Base-by-base conservation (phyloP, 352 stramenopile genomes). In the Pythium brachiatum region DNA sequence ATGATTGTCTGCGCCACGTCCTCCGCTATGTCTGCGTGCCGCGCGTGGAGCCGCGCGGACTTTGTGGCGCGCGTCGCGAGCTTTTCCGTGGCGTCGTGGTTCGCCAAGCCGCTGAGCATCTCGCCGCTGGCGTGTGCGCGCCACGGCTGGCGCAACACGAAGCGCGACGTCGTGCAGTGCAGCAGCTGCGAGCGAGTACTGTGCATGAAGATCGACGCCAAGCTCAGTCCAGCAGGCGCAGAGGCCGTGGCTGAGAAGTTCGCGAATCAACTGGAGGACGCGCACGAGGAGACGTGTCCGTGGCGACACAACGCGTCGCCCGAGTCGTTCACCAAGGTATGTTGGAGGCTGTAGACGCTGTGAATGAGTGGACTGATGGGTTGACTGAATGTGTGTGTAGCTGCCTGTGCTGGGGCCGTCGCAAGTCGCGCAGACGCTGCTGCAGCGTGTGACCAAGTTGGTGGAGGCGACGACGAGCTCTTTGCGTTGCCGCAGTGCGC, bases 221-320 rank as follows among this genome's bases (percentile, higher is more conserved):
- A 68, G 59, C 64, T 89, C 20, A 88, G 80, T 54, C 66, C 71
- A 9, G 25, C 53, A 15, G 80, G 80, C 5, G 73, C 54, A 7
- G 41, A 74, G 23, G 68, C 66, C 44, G 69, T 89, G 44, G 76
- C 73, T 0, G 41, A 61, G 3, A 68, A 25, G 44, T 89, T 88
- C 26, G 75, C 76, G 21, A 46, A 54, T 23, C 67, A 79, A 27
- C 60, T 89, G 26, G 65, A 79, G 1, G 76, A 59, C 0, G 67
- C 66, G 4, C 80, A 89, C 38, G 72, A 69, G 12, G 32, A 67
- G 4, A 57, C 81, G 31, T 90, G 81, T 78, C 79, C 79, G 12
- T 90, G 81, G 81, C 65, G 65, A 9, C 72, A 69, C 5, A 90
- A 88, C 43, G 73, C 79, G 53, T 90, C 79, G 3, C 79, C 81